These are phyloP conservation scores for Neofusicoccum parvum DNA, from an alignment of 2,329 filamentous ascomycete species.

Conservation along the genomic window DNA sequence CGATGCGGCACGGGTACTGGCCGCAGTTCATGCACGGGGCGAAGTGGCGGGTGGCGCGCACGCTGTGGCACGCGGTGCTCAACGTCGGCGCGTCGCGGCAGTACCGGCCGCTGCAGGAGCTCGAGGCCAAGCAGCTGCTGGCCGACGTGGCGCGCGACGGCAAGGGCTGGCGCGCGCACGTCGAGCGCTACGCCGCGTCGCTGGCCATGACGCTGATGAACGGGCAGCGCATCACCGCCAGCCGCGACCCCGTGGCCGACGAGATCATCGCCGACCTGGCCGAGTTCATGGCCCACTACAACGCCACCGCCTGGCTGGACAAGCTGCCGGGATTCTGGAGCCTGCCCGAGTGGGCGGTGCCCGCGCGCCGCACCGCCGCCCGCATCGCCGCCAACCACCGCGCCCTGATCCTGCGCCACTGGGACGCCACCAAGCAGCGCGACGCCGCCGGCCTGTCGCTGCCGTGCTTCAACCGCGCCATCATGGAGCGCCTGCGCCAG, in stretches of 20 bases:
- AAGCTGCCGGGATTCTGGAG: conserved; percentile 47
- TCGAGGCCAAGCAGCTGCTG: conserved; percentile 15
- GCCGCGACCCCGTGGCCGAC: conserved; percentile 22
- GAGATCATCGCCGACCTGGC: neutral
- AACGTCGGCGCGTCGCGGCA: conserved; percentile 16
- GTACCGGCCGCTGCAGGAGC: conserved; percentile 19
- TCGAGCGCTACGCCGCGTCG: neutral
- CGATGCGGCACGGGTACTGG: neutral
- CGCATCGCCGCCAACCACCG: conserved; percentile 33
- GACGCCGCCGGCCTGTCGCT: neutral
- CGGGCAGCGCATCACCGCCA: neutral
- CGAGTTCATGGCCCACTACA: conserved; percentile 25
- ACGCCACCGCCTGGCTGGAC: conserved; percentile 36
- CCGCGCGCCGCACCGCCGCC: conserved; percentile 40
- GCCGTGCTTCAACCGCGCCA: conserved; percentile 1
- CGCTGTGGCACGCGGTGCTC: conserved; percentile 19
- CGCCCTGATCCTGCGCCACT: conserved; percentile 36
- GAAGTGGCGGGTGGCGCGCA: conserved; percentile 17
- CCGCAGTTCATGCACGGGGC: neutral
- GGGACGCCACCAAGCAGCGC: conserved; percentile 24
- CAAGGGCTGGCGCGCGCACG: neutral
- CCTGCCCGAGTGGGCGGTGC: conserved; percentile 38
- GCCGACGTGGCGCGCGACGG: neutral
- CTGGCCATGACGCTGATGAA: conserved; percentile 15
- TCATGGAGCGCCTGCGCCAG: neutral